phyloP scores from a whole-genome alignment of 352 stramenopile genomes.

The Phytophthora brassicae region DNA sequence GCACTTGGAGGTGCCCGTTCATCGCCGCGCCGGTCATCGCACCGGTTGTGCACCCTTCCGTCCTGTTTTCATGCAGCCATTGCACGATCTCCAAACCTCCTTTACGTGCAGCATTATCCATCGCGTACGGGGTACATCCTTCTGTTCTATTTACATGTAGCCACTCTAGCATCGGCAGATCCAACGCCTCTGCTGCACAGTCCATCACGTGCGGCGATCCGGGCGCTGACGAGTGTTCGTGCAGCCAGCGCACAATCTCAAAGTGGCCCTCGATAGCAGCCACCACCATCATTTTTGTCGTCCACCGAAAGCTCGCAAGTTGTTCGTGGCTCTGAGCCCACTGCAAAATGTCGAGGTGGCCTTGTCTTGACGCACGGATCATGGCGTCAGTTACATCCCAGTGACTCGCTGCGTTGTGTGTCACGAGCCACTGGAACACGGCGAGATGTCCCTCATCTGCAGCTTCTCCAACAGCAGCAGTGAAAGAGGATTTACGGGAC shows the following conservation, averaged over 20 bases:
- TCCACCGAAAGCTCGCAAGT: slow-evolving; percentile 25
- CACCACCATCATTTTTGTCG: slow-evolving; percentile 41
- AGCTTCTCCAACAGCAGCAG: slow-evolving; percentile 13
- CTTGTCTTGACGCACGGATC: slow-evolving; percentile 29
- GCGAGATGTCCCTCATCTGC: slow-evolving; percentile 22
- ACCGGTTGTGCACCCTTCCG: slow-evolving; percentile 32
- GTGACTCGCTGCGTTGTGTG: slow-evolving; percentile 13
- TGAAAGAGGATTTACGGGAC: slow-evolving; percentile 19
- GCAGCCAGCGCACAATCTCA: slow-evolving; percentile 38
- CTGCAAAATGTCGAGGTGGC: slow-evolving; percentile 24
- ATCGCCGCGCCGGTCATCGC: slow-evolving; percentile 36
- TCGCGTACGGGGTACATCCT: slow-evolving; percentile 41
- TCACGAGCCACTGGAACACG: slow-evolving; percentile 35
- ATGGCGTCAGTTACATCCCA: slow-evolving; percentile 33
- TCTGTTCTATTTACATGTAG: slow-evolving; percentile 36
- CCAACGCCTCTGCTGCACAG: slow-evolving; percentile 34
- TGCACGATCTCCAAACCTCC: slow-evolving; percentile 36
- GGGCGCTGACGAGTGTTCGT: slow-evolving; percentile 29
- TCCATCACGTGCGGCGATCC: slow-evolving; percentile 42
- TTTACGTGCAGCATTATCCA: slow-evolving; percentile 38
- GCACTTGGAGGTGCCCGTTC: slow-evolving; percentile 35
- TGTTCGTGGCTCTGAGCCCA: slow-evolving; percentile 22
- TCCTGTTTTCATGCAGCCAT: slow-evolving; percentile 30
- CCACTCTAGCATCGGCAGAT: slow-evolving; percentile 39
- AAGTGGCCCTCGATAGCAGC: slow-evolving; percentile 47